These are phyloP conservation scores for Vigna unguiculata DNA, from an alignment of 306 rosid species.

Conservation along the genomic window DNA sequence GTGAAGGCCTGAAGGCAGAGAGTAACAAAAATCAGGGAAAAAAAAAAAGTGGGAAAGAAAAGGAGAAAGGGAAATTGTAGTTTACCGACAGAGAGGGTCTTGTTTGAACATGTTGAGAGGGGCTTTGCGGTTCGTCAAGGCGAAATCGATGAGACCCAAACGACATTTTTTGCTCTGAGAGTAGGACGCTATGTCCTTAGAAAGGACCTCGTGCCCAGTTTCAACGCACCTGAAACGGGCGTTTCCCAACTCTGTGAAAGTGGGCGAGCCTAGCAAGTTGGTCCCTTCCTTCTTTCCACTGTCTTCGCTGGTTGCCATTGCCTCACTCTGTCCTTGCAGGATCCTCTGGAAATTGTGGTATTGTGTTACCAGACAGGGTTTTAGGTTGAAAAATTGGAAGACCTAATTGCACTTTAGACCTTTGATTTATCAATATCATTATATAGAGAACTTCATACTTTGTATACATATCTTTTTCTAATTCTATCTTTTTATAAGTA, in stretches of 20 bases:
- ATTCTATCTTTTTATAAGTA: too few relatives aligned
- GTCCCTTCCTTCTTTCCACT: conserved; percentile 65
- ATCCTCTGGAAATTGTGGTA: too few relatives aligned
- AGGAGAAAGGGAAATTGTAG: background rate
- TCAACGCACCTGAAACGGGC: conserved; percentile 85
- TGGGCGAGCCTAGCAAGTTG: conserved; percentile 77
- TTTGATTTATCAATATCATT: too few relatives aligned
- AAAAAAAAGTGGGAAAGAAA: background rate
- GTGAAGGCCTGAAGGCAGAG: background rate
- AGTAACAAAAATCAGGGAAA: background rate
- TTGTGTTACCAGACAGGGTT: too few relatives aligned
- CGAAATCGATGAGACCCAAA: conserved; percentile 80
- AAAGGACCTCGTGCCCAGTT: conserved; percentile 82
- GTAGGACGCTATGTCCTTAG: conserved; percentile 70
- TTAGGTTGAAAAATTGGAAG: too few relatives aligned
- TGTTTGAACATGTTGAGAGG: conserved; percentile 87
- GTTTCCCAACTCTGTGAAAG: conserved; percentile 67
- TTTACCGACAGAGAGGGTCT: conserved; percentile 83
- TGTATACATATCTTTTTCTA: too few relatives aligned
- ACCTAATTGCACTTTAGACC: too few relatives aligned
- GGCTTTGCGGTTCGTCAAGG: conserved; percentile 63
- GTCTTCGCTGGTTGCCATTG: conserved; percentile 47
- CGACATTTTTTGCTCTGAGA: conserved; percentile 87
- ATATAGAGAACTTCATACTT: too few relatives aligned
- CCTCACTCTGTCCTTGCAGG: too few relatives aligned